These are phyloP conservation scores for Entonaema liquescens DNA, from an alignment of 495 filamentous ascomycete species.

Conservation along the genomic window DNA sequence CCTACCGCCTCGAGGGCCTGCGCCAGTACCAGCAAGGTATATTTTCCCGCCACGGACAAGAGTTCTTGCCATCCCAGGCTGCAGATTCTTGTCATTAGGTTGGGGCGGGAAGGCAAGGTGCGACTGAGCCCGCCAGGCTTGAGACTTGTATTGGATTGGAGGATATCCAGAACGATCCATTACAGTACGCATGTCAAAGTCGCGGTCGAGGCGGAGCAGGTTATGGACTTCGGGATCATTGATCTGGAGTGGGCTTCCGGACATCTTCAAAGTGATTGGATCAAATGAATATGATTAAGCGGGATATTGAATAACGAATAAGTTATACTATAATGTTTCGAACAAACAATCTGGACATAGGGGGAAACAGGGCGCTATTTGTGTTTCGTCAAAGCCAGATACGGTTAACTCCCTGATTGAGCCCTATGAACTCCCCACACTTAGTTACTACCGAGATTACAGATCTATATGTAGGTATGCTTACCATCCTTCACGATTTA, in stretches of 20 bases:
- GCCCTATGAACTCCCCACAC: background rate
- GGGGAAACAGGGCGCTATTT: conserved; percentile 4
- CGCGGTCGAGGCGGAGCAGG: conserved; percentile 15
- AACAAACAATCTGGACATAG: background rate
- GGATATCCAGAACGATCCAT: conserved; percentile 21
- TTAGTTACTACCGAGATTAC: background rate
- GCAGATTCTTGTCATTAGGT: background rate
- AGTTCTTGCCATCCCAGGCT: conserved; percentile 1
- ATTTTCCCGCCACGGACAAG: conserved; percentile 23
- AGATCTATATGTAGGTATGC: background rate
- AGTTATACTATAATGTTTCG: background rate
- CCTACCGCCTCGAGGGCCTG: too few species aligned
- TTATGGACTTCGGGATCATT: conserved; percentile 12
- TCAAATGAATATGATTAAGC: background rate
- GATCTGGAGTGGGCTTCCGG: conserved; percentile 16
- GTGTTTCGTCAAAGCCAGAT: background rate
- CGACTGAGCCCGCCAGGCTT: conserved; percentile 14
- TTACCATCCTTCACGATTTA: background rate
- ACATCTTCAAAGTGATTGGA: background rate
- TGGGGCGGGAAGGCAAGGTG: conserved; percentile 16
- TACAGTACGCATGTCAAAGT: conserved; percentile 24
- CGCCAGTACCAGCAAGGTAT: conserved; percentile 20
- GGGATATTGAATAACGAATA: background rate
- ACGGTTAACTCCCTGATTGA: background rate
- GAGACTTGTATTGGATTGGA: conserved; percentile 19